Evolutionary conservation across 805 yeast species (phyloP).

Genomic region (Saccharomycopsis javanensis): DNA sequence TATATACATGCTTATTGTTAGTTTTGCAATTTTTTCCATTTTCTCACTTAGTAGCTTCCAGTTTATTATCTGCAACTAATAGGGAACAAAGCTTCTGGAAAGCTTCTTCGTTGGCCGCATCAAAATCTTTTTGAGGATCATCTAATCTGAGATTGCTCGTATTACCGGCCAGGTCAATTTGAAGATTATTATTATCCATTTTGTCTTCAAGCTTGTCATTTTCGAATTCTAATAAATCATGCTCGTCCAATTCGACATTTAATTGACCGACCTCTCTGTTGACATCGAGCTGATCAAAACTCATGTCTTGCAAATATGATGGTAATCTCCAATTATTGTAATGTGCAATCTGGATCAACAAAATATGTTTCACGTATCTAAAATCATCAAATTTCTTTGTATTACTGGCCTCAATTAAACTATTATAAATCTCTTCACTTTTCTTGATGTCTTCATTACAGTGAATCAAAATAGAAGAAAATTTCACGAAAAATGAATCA

Average conservation of each 20-base stretch:
- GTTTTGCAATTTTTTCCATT: too few species aligned
- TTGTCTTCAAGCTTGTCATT: constrained; percentile 11
- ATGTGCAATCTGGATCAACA: constrained; percentile 12
- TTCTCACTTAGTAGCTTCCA: too few species aligned
- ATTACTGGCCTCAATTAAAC: constrained; percentile 21
- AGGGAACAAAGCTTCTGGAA: not conserved
- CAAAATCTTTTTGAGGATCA: not conserved
- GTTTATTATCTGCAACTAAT: not conserved
- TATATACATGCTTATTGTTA: too few species aligned
- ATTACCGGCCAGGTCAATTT: not conserved
- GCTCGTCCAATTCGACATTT: not conserved
- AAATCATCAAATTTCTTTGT: constrained; percentile 22
- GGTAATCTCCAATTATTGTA: constrained; percentile 17
- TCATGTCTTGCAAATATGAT: constrained; percentile 3
- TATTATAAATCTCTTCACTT: constrained; percentile 4
- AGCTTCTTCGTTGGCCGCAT: not conserved
- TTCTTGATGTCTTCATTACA: constrained; percentile 1
- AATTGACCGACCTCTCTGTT: not conserved
- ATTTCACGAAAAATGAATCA: constrained; percentile 8
- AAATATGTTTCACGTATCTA: constrained; percentile 23
- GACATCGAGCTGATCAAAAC: not conserved
- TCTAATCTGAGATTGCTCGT: too few species aligned
- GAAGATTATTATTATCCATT: not conserved
- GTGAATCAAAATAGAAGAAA: constrained; percentile 12
- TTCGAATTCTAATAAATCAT: constrained; percentile 14